Evolutionary conservation across 305 asterid species (phyloP), one percentile per base, ranked within the genome.

Genomic region (Solanum hybrid): DNA sequence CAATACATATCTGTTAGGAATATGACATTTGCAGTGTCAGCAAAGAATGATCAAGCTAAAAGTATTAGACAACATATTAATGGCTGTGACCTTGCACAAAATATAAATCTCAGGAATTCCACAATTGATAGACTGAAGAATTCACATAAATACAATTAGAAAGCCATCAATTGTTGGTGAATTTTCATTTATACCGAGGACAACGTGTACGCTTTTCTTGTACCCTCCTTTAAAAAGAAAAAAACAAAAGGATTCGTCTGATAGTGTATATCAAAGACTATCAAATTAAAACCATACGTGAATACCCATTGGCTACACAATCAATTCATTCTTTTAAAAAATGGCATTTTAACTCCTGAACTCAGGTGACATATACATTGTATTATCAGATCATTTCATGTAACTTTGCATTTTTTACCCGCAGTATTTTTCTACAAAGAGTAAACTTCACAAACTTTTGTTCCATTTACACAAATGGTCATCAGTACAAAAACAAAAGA

Each of bases 1-100:
- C 99, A 40, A 92, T 71, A 85, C 99, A 95, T 85, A 93, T 10
- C 99, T 97, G 96, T 91, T 90, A 27, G 36, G 89, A 88, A 88
- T 31, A 90, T 87, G 89, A 90, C 89, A 85, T 86, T 40, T 17
- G 36, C 82, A 85, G 29, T 6, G 60, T 85, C 87, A 85, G 76
- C 32, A 56, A 56, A 85, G 76, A 51, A 56, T 51, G 31, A 32
- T 85, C 87, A 51, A 85, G 87, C 87, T 85, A 51, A 31, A 85
- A 85, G 76, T 31, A 31, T 31, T 51, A 22, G 10, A 31, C 29
- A 85, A 56, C 87, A 85, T 36, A 84, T 51, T 17, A 56, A 56
- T 12, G 42, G 42, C 45, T 17, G 26, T 56, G 73, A 56, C 45
- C 76, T 85, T 29, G 42, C 87, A 84, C 40, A 56, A 22, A 82